Percentiles rank a stretch among this genome's conserved stretches.
phyloP scores from a whole-genome alignment of 208 protist species.

The Baffinella frigidus region DNA sequence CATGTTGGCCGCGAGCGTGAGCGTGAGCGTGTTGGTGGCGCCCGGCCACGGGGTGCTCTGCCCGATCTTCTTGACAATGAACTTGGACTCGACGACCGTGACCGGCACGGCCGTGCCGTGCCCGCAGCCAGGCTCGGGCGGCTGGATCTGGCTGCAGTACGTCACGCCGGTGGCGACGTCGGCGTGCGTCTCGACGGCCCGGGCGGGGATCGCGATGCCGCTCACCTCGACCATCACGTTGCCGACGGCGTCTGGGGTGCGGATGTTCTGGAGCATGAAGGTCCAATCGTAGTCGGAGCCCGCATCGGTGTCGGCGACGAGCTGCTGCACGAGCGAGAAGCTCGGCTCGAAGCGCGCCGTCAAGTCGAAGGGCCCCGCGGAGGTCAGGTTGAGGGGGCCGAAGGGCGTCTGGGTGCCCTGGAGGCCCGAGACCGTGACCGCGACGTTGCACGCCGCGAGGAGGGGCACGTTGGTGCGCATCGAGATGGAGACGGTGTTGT shows the following conservation, averaged over 20 bases:
- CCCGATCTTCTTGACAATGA: slow-evolving; percentile 20
- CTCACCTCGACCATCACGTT: neutral
- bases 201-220: neutral
- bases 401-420: neutral
- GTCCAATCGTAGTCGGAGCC: neutral
- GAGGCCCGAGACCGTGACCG: slow-evolving; percentile 11
- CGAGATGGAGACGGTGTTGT: neutral
- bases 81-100: neutral
- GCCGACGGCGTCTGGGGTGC: neutral
- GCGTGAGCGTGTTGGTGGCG: neutral
- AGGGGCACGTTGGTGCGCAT: neutral
- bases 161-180: neutral
- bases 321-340: neutral
- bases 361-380: neutral
- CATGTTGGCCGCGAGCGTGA: neutral
- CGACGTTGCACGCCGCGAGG: neutral
- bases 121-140: too few species aligned
- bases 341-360: neutral
- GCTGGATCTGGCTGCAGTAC: neutral
- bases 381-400: neutral
- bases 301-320: neutral
- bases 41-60: slow-evolving; percentile 6
- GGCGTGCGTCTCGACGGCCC: neutral
- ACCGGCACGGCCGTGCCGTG: too few species aligned
- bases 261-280: neutral